Percentiles rank a stretch among this genome's conserved stretches.
Evolutionary conservation across 805 yeast genomes (phyloP).

Genomic region (Candida oleophila): DNA sequence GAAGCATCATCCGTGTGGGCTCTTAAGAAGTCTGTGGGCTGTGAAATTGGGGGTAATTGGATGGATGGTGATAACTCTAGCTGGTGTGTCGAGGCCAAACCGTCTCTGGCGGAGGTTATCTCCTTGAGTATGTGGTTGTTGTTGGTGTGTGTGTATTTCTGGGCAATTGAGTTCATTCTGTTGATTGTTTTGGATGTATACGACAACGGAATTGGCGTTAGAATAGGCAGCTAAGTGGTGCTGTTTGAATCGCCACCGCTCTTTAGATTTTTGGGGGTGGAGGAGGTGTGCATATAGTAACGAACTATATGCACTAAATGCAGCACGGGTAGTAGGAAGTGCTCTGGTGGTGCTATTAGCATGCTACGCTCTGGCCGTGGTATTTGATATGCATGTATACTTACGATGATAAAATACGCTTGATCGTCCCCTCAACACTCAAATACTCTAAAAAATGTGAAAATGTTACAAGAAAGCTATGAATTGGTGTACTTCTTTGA

Average conservation of each 20-base stretch:
- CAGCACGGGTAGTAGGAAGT: too few relatives aligned
- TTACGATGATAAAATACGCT: too few relatives aligned
- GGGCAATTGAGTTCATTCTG: constrained; percentile 41
- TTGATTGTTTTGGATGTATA: neutral
- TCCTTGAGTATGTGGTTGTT: constrained; percentile 26
- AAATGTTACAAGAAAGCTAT: too few relatives aligned
- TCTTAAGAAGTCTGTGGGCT: constrained; percentile 88
- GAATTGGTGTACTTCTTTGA: too few relatives aligned
- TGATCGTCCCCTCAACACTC: too few relatives aligned
- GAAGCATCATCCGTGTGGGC: constrained; percentile 97
- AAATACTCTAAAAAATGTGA: too few relatives aligned
- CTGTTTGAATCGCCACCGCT: neutral
- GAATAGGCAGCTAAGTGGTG: neutral
- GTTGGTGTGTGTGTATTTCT: constrained; percentile 33
- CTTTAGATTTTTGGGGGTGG: neutral
- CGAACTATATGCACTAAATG: neutral
- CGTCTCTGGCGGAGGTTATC: constrained; percentile 23
- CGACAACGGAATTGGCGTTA: neutral
- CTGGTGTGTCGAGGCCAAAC: constrained; percentile 16
- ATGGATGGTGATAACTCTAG: constrained; percentile 58
- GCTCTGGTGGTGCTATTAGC: too few relatives aligned
- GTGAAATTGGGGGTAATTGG: constrained; percentile 76
- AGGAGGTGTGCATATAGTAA: too few relatives aligned
- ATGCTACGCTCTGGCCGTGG: too few relatives aligned
- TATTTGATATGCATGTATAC: too few relatives aligned